These are phyloP conservation scores for Deinandra increscens DNA, from an alignment of 129 eudicot species.

Conservation along the genomic window DNA sequence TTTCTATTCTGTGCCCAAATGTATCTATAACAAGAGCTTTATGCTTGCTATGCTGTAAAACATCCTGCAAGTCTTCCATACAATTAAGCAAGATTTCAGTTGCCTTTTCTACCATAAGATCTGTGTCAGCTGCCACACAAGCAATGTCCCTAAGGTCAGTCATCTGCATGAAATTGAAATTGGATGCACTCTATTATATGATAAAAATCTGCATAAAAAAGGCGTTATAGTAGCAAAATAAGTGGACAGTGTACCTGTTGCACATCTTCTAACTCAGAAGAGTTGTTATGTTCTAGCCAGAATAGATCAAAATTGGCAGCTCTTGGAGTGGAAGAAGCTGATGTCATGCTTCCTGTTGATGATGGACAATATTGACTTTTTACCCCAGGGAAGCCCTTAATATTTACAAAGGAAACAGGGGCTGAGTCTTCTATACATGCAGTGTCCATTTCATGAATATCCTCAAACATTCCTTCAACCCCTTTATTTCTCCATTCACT, in stretches of 20 bases:
- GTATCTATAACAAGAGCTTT: constrained; percentile 83
- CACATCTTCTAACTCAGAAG: constrained; percentile 64
- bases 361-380: constrained; percentile 68
- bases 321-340: constrained; percentile 78
- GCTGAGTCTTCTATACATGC: constrained; percentile 78
- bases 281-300: constrained; percentile 69
- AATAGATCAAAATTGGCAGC: constrained; percentile 63
- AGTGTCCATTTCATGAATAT: constrained; percentile 95
- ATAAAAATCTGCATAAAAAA: background rate
- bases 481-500: constrained; percentile 78
- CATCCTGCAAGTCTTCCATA: constrained; percentile 69
- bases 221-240: background rate
- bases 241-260: constrained; percentile 50
- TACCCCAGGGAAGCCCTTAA: constrained; percentile 53
- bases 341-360: constrained; percentile 75
- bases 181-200: background rate
- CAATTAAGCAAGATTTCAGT: constrained; percentile 65
- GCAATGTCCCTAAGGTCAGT: constrained; percentile 73
- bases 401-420: constrained; percentile 35
- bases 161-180: constrained; percentile 46
- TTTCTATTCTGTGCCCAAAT: constrained; percentile 77
- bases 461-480: constrained; percentile 88
- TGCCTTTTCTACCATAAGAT: constrained; percentile 63
- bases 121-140: constrained; percentile 55
- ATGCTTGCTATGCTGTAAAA: constrained; percentile 53